Conservation (phyloP, 768 basidiomycete genomes). For the Pluteus cervinus region DNA sequence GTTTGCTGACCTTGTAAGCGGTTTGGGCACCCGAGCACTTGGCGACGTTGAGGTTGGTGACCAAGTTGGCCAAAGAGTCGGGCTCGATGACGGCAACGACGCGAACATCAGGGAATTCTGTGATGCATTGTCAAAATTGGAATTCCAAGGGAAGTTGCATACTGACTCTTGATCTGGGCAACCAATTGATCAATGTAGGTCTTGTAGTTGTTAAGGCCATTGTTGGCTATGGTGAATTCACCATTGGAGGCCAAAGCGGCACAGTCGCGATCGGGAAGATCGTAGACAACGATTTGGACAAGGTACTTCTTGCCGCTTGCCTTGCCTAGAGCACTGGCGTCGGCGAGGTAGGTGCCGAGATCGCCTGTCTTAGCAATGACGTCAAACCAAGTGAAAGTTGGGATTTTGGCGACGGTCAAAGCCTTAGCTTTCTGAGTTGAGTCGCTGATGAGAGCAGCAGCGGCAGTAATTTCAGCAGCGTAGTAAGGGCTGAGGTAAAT, state of each 20-base stretch:
- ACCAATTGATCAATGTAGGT: conserved; percentile 60
- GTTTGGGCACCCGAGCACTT: conserved; percentile 50
- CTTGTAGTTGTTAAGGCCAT: conserved; percentile 49
- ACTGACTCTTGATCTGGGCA: conserved; percentile 45
- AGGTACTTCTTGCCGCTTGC: conserved; percentile 41
- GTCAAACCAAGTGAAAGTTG: conserved; percentile 62
- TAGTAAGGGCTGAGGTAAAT: conserved; percentile 52
- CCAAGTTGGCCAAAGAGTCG: conserved; percentile 63
- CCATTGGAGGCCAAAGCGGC: conserved; percentile 61
- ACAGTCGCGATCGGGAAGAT: conserved; percentile 63
- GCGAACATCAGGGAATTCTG: conserved; percentile 53
- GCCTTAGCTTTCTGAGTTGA: conserved; percentile 46
- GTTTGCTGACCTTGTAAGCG: conserved; percentile 37
- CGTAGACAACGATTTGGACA: conserved; percentile 50
- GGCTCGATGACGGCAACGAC: conserved; percentile 64
- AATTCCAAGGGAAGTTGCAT: background rate
- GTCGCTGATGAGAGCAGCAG: conserved; percentile 42
- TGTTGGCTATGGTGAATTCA: conserved; percentile 54
- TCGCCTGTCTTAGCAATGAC: conserved; percentile 45
- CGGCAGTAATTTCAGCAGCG: conserved; percentile 45
- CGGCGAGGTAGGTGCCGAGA: conserved; percentile 52
- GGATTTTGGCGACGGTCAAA: conserved; percentile 45
- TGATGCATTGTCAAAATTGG: background rate
- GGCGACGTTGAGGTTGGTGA: conserved; percentile 56
- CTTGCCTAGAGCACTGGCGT: conserved; percentile 39